Base-by-base conservation (phyloP, 306 rosid species). In the Vigna trinervia region DNA sequence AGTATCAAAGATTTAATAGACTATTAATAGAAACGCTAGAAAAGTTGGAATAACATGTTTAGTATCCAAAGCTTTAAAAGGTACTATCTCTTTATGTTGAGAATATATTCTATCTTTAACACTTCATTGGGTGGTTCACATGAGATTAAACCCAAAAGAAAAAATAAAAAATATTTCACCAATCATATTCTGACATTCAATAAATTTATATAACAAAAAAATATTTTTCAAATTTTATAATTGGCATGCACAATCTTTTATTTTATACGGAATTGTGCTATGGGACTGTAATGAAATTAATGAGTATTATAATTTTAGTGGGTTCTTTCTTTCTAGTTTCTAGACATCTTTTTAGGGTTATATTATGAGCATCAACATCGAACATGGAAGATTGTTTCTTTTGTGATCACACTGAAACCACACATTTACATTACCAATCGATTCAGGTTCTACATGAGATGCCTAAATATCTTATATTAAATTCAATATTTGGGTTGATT, bases 21-120 rank as follows among this genome's bases (percentile, higher is more conserved):
- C 81, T 46, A 52, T 30, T 64, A 80, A 69, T n/a, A 68, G 65
- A 71, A 78, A 74, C 50, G 77, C 15, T 34, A 22, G 23, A 45
- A 75, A 19, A 50, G 63, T 13, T 46, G 20, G 62, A 74, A 13
- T 60, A 51, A 23, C 39, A 57, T 48, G 75, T 70, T 68, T 71
- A 78, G 87, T 17, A 75, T 82, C 82, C 90, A 58, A 82, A 63
- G 84, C 91, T 76, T 78, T 62, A 71, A 60, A 46, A 43, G 61
- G 57, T 61, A 52, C 74, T 9, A 41, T 4, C 46, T 20, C 74
- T 64, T 61, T 72, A 48, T 22, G 43, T 15, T 45, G 14, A 69
- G 75, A 83, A 79, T 79, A 60, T 69, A 70, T 74, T 83, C 80
- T 60, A 4, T 52, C 71, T 78, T 66, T 82, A 38, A 2, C 38